Evolutionary conservation across 202 grass and related monocot genomes (phyloP), one percentile per base, ranked within the genome.

Genomic region (Brachypodium distachyon): DNA sequence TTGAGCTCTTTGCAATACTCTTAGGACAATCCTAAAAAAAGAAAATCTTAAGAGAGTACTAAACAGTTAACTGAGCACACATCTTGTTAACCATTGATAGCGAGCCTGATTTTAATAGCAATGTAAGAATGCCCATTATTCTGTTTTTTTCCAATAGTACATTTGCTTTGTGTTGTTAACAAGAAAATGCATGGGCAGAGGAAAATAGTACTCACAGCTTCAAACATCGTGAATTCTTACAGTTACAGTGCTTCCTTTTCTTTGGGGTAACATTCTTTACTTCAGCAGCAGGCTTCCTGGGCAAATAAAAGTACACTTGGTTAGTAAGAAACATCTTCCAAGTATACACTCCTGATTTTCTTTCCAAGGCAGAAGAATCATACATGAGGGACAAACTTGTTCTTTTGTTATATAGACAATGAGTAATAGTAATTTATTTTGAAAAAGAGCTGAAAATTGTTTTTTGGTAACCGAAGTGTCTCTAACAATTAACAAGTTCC

Each of bases 231-330:
- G 90, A 89, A 42, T 93, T 79, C 76, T 77, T 89, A 82, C 90
- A 93, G 53, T 93, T 93, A 67, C 90, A 93, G 36, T 87, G 84
- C 77, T 79, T 93, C 63, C 83, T 89, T 70, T 83, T 89, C 67
- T 88, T 89, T 54, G 86, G 84, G 71, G 86, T 87, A 33, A 28
- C 73, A 81, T 64, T 82, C 82, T 93, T 89, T 26, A 72, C 48
- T 76, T 89, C 84, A 69, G 73, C n/a, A 67, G 84, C 73, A 51
- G 72, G 72, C 47, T 61, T 82, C 80, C 90, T 93, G 73, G 5
- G 57, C 33, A 72, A 73, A 78, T 25, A 57, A 73, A 21, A 61
- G 55, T 49, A 74, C 26, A 29, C 58, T 47, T 47, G 29, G 40
- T 82, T 22, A 82, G 37, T 54, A 62, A 64, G 25, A 54, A 74